These are phyloP conservation scores for Scheffersomyces amazonensis DNA, from an alignment of 805 yeast genomes.

Conservation along the genomic window DNA sequence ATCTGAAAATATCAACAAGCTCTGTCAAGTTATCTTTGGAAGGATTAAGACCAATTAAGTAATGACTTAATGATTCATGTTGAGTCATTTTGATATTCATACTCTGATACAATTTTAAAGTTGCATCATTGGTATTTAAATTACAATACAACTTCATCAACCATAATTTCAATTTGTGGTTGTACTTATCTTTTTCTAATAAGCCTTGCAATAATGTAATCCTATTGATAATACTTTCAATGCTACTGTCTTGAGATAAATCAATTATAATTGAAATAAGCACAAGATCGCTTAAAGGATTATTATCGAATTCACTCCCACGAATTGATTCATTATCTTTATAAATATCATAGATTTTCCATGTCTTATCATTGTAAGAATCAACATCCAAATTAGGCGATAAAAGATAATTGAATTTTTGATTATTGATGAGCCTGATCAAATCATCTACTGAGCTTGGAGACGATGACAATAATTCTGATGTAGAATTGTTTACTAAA, in stretches of 20 bases:
- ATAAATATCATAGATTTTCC: constrained; percentile 21
- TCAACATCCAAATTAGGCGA: constrained; percentile 5
- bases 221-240: constrained; percentile 28
- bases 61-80: constrained; percentile 60
- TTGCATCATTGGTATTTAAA: constrained; percentile 52
- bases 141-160: constrained; percentile 58
- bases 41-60: constrained; percentile 44
- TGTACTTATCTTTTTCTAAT: constrained; percentile 57
- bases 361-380: constrained; percentile 10
- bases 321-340: constrained; percentile 25
- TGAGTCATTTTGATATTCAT: constrained; percentile 75
- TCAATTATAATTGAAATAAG: constrained; percentile 46
- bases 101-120: constrained; percentile 47
- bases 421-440: constrained; percentile 34
- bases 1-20: constrained; percentile 31
- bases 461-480: constrained; percentile 5
- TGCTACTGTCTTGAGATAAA: constrained; percentile 18
- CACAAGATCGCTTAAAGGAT: constrained; percentile 64
- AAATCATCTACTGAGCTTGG: constrained; percentile 13
- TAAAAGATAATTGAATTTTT: constrained; percentile 46
- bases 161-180: constrained; percentile 72
- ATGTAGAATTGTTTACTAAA: constrained; percentile 18
- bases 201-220: constrained; percentile 59
- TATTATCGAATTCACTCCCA: constrained; percentile 61
- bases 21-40: constrained; percentile 33